Evolutionary conservation across 192 early-diverging fungal species (phyloP).

Genomic region (Backusella macrospora): DNA sequence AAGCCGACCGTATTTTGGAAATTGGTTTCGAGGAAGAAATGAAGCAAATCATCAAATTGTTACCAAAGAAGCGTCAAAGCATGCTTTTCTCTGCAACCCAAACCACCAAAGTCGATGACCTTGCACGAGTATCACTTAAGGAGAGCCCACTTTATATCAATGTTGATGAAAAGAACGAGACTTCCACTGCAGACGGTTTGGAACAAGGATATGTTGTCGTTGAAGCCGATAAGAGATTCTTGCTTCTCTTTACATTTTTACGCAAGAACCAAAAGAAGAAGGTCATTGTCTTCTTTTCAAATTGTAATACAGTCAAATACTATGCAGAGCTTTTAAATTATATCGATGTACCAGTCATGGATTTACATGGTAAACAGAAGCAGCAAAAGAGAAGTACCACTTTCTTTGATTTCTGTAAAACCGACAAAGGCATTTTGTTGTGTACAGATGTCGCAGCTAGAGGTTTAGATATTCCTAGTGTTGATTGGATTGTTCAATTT

Average conservation of each 20-base stretch:
- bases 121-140: conserved; percentile 97
- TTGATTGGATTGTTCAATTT: conserved; percentile 99
- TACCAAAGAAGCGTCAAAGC: conserved; percentile 93
- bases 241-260: conserved; percentile 98
- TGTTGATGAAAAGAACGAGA: conserved; percentile 96
- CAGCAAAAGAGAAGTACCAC: conserved; percentile 98
- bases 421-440: conserved; percentile 89
- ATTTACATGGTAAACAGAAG: conserved; percentile 97
- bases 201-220: conserved; percentile 98
- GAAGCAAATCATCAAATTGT: conserved; percentile 94
- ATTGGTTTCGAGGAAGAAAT: conserved; percentile 99
- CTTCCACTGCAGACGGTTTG: conserved; percentile 92
- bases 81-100: conserved; percentile 99
- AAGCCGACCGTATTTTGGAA: conserved; percentile 98
- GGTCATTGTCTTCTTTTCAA: conserved; percentile 98
- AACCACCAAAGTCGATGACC: conserved; percentile 97
- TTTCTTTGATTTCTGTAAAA: conserved; percentile 99
- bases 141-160: conserved; percentile 98
- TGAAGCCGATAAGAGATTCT: conserved; percentile 89
- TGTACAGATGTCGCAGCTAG: conserved; percentile 98
- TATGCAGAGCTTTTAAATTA: conserved; percentile 98
- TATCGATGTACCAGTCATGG: conserved; percentile 97
- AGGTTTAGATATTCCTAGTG: conserved; percentile 96
- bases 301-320: conserved; percentile 98
- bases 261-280: conserved; percentile 97